These are phyloP conservation scores for Candida multigemmis DNA, from an alignment of 805 yeast species.

Conservation along the genomic window DNA sequence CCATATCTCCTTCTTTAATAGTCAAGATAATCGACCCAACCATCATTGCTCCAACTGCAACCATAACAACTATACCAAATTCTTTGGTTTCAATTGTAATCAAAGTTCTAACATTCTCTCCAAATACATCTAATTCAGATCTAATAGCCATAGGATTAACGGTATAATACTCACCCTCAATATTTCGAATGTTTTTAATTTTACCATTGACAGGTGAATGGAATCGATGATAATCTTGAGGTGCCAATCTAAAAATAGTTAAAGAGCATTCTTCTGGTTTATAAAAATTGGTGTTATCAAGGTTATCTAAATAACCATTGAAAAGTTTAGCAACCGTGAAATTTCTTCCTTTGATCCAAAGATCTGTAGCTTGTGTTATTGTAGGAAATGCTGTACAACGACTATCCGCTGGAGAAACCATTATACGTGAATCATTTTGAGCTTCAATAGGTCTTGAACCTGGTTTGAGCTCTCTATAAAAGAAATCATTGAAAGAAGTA, in stretches of 20 bases:
- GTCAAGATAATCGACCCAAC: constrained; percentile 84
- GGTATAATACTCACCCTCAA: constrained; percentile 89
- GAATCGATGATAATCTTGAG: constrained; percentile 94
- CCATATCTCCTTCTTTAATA: constrained; percentile 46
- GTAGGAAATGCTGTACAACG: constrained; percentile 64
- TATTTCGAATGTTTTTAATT: constrained; percentile 54
- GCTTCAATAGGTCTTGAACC: constrained; percentile 67
- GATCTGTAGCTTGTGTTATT: constrained; percentile 50
- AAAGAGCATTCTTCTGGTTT: constrained; percentile 43
- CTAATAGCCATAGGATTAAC: constrained; percentile 97
- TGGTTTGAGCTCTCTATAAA: constrained; percentile 68
- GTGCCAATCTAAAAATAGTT: constrained; percentile 83
- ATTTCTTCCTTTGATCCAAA: constrained; percentile 86
- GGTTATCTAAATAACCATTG: constrained; percentile 33
- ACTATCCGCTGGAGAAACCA: constrained; percentile 81
- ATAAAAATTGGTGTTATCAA: constrained; percentile 27
- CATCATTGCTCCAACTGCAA: constrained; percentile 98
- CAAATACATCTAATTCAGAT: constrained; percentile 81
- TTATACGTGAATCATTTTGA: constrained; percentile 35
- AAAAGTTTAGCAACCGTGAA: constrained; percentile 62
- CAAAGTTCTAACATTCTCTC: constrained; percentile 78
- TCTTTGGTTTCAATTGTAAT: constrained; percentile 65
- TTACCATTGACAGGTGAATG: constrained; percentile 80
- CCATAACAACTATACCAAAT: constrained; percentile 73
- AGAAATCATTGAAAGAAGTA: constrained; percentile 79